These are phyloP conservation scores for Mortierella sp. DNA, from an alignment of 371 early-diverging fungal species.

Conservation along the genomic window DNA sequence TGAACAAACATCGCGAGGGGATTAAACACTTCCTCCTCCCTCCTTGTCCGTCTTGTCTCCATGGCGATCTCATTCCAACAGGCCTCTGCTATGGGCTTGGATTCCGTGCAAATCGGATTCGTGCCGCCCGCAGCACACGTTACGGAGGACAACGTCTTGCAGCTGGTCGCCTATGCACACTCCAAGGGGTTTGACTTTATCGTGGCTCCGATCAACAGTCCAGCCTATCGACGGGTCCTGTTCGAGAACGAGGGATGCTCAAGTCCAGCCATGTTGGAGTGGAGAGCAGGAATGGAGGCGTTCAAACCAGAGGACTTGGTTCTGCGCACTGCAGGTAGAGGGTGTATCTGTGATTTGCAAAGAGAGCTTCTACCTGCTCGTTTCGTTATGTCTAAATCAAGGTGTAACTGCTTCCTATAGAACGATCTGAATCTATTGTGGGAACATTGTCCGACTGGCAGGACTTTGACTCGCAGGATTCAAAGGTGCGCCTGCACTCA, in stretches of 20 bases:
- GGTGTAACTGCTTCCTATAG: constrained; percentile 43
- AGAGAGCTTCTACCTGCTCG: too few relatives aligned
- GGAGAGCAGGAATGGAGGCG: constrained; percentile 49
- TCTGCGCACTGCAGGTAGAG: constrained; percentile 37
- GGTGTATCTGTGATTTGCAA: neutral
- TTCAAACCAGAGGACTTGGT: constrained; percentile 42
- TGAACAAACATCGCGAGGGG: too few relatives aligned
- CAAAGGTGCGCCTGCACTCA: constrained; percentile 63
- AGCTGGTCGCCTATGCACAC: constrained; percentile 58
- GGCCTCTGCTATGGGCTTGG: constrained; percentile 18
- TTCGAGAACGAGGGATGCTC: constrained; percentile 34
- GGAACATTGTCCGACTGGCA: constrained; percentile 72
- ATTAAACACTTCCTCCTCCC: too few relatives aligned
- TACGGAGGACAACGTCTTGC: constrained; percentile 53
- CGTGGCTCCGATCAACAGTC: constrained; percentile 66
- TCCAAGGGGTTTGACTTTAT: constrained; percentile 70
- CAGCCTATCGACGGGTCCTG: constrained; percentile 62
- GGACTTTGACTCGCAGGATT: constrained; percentile 67
- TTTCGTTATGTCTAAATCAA: neutral
- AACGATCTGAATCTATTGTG: constrained; percentile 60
- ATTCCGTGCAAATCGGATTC: constrained; percentile 37
- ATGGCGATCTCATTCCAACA: constrained; percentile 44
- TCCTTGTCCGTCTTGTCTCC: neutral
- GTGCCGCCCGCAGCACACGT: constrained; percentile 36
- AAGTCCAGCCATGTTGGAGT: constrained; percentile 20